A percentile compares a stretch with the other conserved stretches of the same genome.
Conservation (phyloP, 352 stramenopile genomes). For the Poterioochromonas sp. region DNA sequence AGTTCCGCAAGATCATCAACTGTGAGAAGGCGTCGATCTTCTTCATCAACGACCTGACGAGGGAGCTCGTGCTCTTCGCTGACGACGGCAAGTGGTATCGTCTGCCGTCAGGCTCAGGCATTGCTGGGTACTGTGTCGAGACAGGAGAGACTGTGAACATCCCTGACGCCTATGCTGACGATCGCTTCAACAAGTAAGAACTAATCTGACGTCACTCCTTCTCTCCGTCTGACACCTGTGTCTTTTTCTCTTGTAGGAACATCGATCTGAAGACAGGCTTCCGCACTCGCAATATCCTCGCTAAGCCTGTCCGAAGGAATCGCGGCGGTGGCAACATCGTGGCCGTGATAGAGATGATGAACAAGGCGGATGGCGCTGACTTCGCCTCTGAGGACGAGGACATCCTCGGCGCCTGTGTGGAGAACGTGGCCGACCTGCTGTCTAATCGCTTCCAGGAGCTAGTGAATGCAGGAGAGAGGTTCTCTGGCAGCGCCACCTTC, state of each 20-base stretch:
- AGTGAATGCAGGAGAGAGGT: neutral
- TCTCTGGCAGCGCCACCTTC: neutral
- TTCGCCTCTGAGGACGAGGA: constrained; percentile 40
- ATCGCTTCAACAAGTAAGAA: constrained; percentile 74
- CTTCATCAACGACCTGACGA: constrained; percentile 9
- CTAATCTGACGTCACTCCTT: constrained; percentile 36
- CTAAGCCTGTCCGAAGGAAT: constrained; percentile 54
- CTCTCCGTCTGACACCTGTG: neutral
- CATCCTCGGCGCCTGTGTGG: neutral
- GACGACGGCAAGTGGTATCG: constrained; percentile 26
- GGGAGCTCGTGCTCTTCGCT: constrained; percentile 9
- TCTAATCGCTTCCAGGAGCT: neutral
- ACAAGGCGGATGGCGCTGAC: constrained; percentile 46
- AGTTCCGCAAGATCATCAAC: neutral
- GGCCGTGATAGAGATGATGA: constrained; percentile 75
- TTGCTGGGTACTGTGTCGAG: constrained; percentile 69
- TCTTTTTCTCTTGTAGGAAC: neutral
- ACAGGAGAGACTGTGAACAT: constrained; percentile 74
- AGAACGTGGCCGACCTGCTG: neutral
- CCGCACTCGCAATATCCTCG: constrained; percentile 78
- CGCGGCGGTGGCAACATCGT: constrained; percentile 54
- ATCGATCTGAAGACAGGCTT: constrained; percentile 79
- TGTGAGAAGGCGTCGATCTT: constrained; percentile 4
- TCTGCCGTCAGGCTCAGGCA: constrained; percentile 65
- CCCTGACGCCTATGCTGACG: constrained; percentile 77